These are phyloP conservation scores for Chamaenerion angustifolium DNA, from an alignment of 345 rosid species.

Conservation along the genomic window DNA sequence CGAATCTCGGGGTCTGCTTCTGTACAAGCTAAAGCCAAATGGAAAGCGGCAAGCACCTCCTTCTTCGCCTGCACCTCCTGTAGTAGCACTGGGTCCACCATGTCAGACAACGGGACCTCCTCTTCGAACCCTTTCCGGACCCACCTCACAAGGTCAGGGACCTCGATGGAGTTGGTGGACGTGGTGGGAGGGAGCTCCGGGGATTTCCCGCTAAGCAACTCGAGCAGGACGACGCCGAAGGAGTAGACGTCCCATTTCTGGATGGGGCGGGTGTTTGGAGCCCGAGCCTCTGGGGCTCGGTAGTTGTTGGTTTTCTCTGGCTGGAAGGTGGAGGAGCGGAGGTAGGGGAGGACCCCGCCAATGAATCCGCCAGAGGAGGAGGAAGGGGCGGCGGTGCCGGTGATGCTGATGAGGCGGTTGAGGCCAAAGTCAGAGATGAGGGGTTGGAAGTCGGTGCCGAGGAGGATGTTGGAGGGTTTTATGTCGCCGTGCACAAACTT, in stretches of 20 bases:
- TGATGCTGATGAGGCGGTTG: conserved; percentile 60
- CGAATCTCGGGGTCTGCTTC: conserved; percentile 78
- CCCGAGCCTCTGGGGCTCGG: conserved; percentile 76
- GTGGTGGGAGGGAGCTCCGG: conserved; percentile 70
- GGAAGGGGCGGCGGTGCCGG: conserved; percentile 27
- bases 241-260: conserved; percentile 92
- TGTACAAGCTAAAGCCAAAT: conserved; percentile 79
- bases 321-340: conserved; percentile 30
- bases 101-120: conserved; percentile 68
- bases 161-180: conserved; percentile 27
- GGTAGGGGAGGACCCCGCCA: conserved; percentile 70
- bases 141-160: conserved; percentile 76
- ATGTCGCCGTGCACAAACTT: conserved; percentile 83
- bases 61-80: conserved; percentile 93
- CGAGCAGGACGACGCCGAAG: conserved; percentile 70
- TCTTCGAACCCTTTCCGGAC: conserved; percentile 87
- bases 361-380: conserved; percentile 64
- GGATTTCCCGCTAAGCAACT: conserved; percentile 77
- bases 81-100: conserved; percentile 77
- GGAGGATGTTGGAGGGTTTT: conserved; percentile 86
- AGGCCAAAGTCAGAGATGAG: conserved; percentile 82
- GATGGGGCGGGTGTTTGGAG: conserved; percentile 38
- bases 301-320: conserved; percentile 50
- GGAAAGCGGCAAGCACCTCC: conserved; percentile 74
- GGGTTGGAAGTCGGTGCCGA: conserved; percentile 61